Percentiles rank a stretch among this genome's conserved stretches.
Conservation (phyloP, 2,329 filamentous ascomycete species). For the Botrytis fragariae region DNA sequence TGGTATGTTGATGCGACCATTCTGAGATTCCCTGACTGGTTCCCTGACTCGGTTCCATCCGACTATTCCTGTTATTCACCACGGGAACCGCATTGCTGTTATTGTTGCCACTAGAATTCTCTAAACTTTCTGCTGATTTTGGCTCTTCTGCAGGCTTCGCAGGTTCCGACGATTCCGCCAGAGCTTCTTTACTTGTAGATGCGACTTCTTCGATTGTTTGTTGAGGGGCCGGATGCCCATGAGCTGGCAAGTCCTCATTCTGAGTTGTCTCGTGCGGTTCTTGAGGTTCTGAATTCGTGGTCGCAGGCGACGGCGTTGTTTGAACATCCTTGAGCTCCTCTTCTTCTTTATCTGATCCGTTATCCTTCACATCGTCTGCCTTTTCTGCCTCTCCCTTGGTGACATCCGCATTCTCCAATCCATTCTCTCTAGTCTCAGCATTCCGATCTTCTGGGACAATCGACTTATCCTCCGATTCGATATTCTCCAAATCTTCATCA, state of each 20-base stretch:
- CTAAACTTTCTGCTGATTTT: background rate
- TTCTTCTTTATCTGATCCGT: slow-evolving; percentile 39
- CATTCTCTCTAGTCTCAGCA: slow-evolving; percentile 5
- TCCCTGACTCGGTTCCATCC: slow-evolving; percentile 21
- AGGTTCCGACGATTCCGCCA: slow-evolving; percentile 12
- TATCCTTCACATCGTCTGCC: slow-evolving; percentile 35
- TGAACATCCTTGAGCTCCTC: slow-evolving; percentile 44
- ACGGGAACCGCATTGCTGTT: slow-evolving; percentile 1
- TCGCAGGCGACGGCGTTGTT: slow-evolving; percentile 35
- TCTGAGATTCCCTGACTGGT: slow-evolving; percentile 55
- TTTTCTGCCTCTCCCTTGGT: background rate
- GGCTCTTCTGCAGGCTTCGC: slow-evolving; percentile 6
- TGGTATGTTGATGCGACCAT: slow-evolving; percentile 85
- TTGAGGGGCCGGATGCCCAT: background rate
- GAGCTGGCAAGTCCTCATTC: slow-evolving; percentile 7
- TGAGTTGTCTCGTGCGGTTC: slow-evolving; percentile 15
- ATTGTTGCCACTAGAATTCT: slow-evolving; percentile 8
- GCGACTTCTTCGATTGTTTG: slow-evolving; percentile 22
- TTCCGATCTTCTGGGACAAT: background rate
- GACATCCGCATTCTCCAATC: slow-evolving; percentile 12
- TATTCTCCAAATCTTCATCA: slow-evolving; percentile 21
- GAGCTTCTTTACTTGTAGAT: slow-evolving; percentile 12
- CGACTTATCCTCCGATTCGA: background rate
- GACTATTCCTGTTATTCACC: background rate
- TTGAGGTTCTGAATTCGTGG: slow-evolving; percentile 27